A percentile compares a stretch with the other conserved stretches of the same genome.
These are phyloP conservation scores for Porcisia deanei DNA, from an alignment of 208 protist genomes.

Conservation along the genomic window DNA sequence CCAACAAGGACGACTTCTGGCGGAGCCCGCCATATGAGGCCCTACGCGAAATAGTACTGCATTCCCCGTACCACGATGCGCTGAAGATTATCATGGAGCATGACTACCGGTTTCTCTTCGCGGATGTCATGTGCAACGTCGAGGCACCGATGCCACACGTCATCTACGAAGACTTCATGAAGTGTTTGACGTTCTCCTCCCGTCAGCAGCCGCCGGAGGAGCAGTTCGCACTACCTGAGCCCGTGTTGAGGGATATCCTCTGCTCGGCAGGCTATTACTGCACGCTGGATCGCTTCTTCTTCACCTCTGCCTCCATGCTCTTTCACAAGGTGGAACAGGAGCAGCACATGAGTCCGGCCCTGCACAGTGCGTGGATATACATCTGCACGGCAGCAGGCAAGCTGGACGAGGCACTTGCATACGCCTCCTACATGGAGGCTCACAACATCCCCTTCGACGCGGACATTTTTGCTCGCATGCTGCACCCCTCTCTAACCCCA, in stretches of 20 bases:
- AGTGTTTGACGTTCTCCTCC: conserved; percentile 71
- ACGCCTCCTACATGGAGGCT: conserved; percentile 52
- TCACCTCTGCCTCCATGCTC: conserved; percentile 58
- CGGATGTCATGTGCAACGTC: conserved; percentile 38
- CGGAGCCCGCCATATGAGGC: conserved; percentile 60
- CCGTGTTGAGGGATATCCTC: conserved; percentile 53
- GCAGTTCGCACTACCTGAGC: conserved; percentile 70
- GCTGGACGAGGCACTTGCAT: conserved; percentile 50
- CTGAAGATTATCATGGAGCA: conserved; percentile 78
- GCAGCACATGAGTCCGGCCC: conserved; percentile 51
- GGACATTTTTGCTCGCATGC: conserved; percentile 70
- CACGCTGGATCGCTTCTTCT: conserved; percentile 74
- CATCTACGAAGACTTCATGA: conserved; percentile 90
- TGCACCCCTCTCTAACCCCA: conserved; percentile 73
- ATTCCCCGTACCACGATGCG: conserved; percentile 63
- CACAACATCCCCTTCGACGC: conserved; percentile 62
- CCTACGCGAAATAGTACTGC: conserved; percentile 45
- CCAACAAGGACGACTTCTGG: conserved; percentile 70
- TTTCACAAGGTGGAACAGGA: conserved; percentile 81
- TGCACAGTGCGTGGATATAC: conserved; percentile 72
- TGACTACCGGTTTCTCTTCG: conserved; percentile 72
- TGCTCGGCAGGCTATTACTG: conserved; percentile 71
- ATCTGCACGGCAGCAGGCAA: conserved; percentile 67
- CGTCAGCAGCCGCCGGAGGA: conserved; percentile 78
- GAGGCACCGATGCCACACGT: conserved; percentile 86